Percentiles rank a stretch among this genome's conserved stretches.
Evolutionary conservation across 2,329 filamentous ascomycete species (phyloP).

Genomic region (Cladosporium sp.): DNA sequence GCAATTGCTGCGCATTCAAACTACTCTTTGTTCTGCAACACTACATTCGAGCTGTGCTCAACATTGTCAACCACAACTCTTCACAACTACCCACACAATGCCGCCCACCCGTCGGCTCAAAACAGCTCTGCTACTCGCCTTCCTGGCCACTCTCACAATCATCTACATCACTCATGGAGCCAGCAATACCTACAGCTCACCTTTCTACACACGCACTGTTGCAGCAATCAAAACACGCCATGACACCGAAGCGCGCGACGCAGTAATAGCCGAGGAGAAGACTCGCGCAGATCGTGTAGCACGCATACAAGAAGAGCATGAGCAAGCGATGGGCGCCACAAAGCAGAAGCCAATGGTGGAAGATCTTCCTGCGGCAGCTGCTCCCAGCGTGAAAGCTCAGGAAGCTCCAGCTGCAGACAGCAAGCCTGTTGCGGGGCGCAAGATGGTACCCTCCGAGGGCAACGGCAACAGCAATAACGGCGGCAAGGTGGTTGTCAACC

Average conservation of each 20-base stretch:
- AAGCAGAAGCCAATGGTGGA: conserved; percentile 66
- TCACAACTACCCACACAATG: conserved; percentile 45
- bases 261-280: conserved; percentile 25
- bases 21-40: background rate
- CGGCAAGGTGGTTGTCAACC: conserved; percentile 30
- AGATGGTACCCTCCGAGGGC: conserved; percentile 41
- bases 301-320: conserved; percentile 29
- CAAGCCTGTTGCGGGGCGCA: conserved; percentile 52
- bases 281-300: conserved; percentile 25
- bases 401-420: conserved; percentile 31
- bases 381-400: background rate
- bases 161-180: conserved; percentile 69
- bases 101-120: conserved; percentile 67
- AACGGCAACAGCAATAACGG: background rate
- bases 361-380: conserved; percentile 42
- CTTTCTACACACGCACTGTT: conserved; percentile 56
- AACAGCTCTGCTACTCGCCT: conserved; percentile 59
- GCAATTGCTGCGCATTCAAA: background rate
- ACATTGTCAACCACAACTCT: background rate
- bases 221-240: conserved; percentile 50
- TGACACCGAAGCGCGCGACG: conserved; percentile 29
- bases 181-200: conserved; percentile 48
- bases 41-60: background rate
- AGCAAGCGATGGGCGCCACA: conserved; percentile 42
- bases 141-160: conserved; percentile 62